Conservation (phyloP, 768 basidiomycete species). For the Lentinula detonsa region DNA sequence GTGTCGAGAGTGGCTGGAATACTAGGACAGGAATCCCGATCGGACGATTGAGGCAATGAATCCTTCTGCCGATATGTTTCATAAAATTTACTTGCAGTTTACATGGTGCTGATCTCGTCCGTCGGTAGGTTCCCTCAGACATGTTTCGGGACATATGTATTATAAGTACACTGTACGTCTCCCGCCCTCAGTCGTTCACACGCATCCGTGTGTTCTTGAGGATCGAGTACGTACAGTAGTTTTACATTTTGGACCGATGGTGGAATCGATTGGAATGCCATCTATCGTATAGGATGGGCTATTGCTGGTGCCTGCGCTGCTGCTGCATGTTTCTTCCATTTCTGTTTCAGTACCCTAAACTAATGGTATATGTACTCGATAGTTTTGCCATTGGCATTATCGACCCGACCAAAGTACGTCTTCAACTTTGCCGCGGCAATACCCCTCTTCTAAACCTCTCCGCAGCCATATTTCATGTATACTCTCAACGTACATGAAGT, state of each 20-base stretch:
- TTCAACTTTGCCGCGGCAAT: background rate
- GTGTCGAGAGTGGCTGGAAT: too few species aligned
- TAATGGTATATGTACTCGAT: background rate
- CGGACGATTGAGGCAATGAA: too few species aligned
- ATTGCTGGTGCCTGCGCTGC: conserved; percentile 49
- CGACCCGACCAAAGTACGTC: conserved; percentile 67
- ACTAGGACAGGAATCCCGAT: too few species aligned
- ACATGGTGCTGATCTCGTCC: too few species aligned
- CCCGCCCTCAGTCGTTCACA: too few species aligned
- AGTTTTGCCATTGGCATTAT: conserved; percentile 82
- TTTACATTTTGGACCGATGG: conserved; percentile 43
- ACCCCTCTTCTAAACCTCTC: conserved; percentile 30
- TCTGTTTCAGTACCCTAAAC: background rate
- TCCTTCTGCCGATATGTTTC: too few species aligned
- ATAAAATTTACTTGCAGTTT: too few species aligned
- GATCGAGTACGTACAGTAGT: too few species aligned
- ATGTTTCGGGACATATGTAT: too few species aligned
- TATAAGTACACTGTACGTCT: too few species aligned
- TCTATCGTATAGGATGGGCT: conserved; percentile 60
- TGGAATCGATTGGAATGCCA: conserved; percentile 41
- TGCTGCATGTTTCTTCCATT: conserved; percentile 29
- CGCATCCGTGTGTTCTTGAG: too few species aligned
- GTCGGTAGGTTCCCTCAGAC: too few species aligned
- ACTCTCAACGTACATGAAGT: conserved; percentile 58
- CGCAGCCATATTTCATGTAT: conserved; percentile 71